These are phyloP conservation scores for Marvania coccoides DNA, from an alignment of 139 green algal genomes.

Conservation along the genomic window DNA sequence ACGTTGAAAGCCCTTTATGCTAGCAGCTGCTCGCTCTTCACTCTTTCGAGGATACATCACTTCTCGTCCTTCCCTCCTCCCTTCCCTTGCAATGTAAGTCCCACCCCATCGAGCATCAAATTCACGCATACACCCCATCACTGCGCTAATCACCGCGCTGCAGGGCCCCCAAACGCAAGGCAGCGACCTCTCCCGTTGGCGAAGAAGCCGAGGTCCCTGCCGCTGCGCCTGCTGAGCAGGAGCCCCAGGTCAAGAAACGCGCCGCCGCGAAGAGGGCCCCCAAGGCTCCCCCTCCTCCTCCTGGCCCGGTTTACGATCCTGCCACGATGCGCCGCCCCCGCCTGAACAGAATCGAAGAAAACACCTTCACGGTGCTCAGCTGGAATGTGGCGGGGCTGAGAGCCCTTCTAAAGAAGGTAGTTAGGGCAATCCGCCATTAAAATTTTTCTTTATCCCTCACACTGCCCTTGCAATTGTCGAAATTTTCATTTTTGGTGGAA, in stretches of 20 bases:
- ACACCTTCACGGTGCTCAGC: conserved; percentile 17
- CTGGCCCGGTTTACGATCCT: conserved; percentile 3
- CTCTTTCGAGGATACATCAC: too few relatives aligned
- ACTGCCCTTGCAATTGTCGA: too few relatives aligned
- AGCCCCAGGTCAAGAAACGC: neutral
- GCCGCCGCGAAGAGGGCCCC: neutral
- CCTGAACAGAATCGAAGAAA: neutral
- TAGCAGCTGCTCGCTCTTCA: too few relatives aligned
- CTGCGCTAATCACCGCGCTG: too few relatives aligned
- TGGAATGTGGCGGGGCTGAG: conserved; percentile 67
- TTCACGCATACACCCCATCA: too few relatives aligned
- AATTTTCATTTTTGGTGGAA: too few relatives aligned
- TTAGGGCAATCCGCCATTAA: neutral
- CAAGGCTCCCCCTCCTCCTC: neutral
- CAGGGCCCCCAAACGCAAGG: neutral
- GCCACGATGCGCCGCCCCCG: neutral
- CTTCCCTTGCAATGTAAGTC: too few relatives aligned
- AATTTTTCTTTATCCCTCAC: too few relatives aligned
- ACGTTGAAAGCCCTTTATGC: too few relatives aligned
- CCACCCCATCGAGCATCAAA: too few relatives aligned
- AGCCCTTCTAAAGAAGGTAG: conserved; percentile 55
- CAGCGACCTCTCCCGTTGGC: neutral
- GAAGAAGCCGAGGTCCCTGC: neutral
- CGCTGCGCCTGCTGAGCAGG: neutral
- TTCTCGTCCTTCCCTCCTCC: too few relatives aligned